These are phyloP conservation scores for Alternaria longipes DNA, from an alignment of 2,329 filamentous ascomycete species.

Conservation along the genomic window DNA sequence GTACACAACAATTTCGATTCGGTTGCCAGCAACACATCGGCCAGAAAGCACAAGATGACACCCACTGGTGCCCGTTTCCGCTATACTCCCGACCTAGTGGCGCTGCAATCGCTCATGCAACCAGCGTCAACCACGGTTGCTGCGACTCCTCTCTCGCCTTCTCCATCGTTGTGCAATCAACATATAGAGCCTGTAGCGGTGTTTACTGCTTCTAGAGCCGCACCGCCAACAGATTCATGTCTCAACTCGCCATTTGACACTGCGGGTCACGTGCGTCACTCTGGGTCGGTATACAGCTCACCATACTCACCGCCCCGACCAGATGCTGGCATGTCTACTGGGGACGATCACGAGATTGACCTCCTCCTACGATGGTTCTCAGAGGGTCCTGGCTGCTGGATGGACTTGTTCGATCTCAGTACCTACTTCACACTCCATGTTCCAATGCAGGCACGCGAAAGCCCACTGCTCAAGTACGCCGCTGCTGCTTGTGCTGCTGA, in stretches of 20 bases:
- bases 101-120: conserved; percentile 40
- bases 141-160: conserved; percentile 53
- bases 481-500: conserved; percentile 70
- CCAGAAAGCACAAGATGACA: conserved; percentile 62
- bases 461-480: conserved; percentile 62
- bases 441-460: conserved; percentile 63
- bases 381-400: conserved; percentile 68
- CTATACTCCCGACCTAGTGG: conserved; percentile 41
- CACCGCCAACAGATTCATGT: conserved; percentile 48
- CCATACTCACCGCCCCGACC: conserved; percentile 35
- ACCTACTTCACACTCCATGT: conserved; percentile 69
- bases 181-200: conserved; percentile 65
- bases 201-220: conserved; percentile 37
- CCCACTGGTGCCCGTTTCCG: conserved; percentile 53
- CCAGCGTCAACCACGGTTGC: conserved; percentile 42
- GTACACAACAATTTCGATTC: conserved; percentile 36
- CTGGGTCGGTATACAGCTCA: conserved; percentile 35
- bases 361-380: conserved; percentile 69
- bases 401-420: conserved; percentile 65
- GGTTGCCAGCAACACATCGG: conserved; percentile 39
- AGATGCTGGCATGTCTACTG: conserved; percentile 29
- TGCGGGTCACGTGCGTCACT: conserved; percentile 37
- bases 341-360: conserved; percentile 65
- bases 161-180: conserved; percentile 56
- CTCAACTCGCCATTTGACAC: conserved; percentile 43